Conservation (phyloP, 1,284 basidiomycete species). For the Rhodotorula sp. region DNA sequence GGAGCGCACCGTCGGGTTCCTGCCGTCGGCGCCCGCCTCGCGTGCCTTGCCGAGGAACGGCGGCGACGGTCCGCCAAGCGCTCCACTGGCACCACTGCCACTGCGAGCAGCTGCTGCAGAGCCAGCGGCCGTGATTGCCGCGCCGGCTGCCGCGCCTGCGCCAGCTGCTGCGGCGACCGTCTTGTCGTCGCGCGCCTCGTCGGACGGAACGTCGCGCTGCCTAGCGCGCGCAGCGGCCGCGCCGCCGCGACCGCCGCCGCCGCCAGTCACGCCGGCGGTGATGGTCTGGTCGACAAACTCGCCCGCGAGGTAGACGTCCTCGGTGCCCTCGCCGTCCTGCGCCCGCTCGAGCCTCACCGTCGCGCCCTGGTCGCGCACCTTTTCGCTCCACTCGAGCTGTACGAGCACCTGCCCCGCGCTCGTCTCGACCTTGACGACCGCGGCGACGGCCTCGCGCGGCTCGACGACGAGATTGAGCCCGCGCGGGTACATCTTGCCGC, state of each 20-base stretch:
- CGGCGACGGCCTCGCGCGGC: conserved; percentile 15
- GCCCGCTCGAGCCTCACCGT: conserved; percentile 14
- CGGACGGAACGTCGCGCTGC: background rate
- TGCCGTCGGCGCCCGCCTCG: too few species aligned
- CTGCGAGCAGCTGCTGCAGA: too few species aligned
- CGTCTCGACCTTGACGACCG: conserved; percentile 36
- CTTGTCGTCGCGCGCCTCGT: background rate
- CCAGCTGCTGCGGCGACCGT: too few species aligned
- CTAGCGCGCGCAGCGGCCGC: background rate
- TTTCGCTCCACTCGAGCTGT: conserved; percentile 36
- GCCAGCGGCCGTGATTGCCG: too few species aligned
- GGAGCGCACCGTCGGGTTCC: too few species aligned
- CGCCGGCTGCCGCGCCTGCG: too few species aligned
- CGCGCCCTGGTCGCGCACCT: conserved; percentile 22
- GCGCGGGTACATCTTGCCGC: conserved; percentile 40
- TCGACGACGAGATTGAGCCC: conserved; percentile 20
- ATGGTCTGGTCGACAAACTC: conserved; percentile 33
- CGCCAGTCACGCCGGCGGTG: background rate
- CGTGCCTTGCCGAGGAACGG: too few species aligned
- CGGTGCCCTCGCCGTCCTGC: conserved; percentile 25
- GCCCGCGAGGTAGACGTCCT: conserved; percentile 40
- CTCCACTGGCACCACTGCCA: too few species aligned
- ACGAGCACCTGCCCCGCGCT: conserved; percentile 24
- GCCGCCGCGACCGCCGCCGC: background rate
- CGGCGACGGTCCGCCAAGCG: too few species aligned